Conservation (phyloP, 306 rosid genomes). For the Prosopis cineraria region DNA sequence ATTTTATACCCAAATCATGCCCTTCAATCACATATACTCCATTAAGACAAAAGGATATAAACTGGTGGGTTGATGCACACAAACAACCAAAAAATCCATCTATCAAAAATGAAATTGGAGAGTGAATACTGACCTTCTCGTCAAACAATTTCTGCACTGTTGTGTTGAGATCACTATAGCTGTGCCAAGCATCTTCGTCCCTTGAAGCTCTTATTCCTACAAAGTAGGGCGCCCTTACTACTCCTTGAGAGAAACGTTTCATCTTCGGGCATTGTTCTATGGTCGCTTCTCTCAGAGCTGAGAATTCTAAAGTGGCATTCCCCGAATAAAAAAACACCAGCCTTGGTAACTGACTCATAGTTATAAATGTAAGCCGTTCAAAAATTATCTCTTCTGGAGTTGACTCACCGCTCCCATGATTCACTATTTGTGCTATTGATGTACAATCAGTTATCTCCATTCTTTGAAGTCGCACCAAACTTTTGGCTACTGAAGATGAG, state of each 20-base stretch:
- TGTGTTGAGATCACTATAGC: background rate
- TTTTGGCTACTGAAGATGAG: slow-evolving; percentile 27
- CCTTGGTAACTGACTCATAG: background rate
- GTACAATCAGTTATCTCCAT: background rate
- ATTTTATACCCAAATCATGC: too few relatives aligned
- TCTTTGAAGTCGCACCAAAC: slow-evolving; percentile 2
- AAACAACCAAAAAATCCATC: too few relatives aligned
- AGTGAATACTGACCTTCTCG: background rate
- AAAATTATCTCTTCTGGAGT: background rate
- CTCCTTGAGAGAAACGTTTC: background rate
- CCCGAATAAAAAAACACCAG: background rate
- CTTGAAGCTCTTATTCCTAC: background rate
- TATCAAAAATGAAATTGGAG: too few relatives aligned
- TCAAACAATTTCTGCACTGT: background rate
- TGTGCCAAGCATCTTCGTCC: background rate
- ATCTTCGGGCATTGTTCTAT: background rate
- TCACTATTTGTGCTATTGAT: background rate
- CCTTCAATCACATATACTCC: too few relatives aligned
- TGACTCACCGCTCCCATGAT: background rate
- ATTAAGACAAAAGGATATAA: too few relatives aligned
- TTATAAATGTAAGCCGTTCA: background rate
- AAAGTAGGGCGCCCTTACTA: background rate
- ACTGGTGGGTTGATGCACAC: too few relatives aligned
- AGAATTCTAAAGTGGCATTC: background rate
- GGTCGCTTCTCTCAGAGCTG: background rate